Percentiles rank a stretch among this genome's conserved stretches.
These are phyloP conservation scores for Neurospora sp. DNA, from an alignment of 495 filamentous ascomycete species.

Conservation along the genomic window DNA sequence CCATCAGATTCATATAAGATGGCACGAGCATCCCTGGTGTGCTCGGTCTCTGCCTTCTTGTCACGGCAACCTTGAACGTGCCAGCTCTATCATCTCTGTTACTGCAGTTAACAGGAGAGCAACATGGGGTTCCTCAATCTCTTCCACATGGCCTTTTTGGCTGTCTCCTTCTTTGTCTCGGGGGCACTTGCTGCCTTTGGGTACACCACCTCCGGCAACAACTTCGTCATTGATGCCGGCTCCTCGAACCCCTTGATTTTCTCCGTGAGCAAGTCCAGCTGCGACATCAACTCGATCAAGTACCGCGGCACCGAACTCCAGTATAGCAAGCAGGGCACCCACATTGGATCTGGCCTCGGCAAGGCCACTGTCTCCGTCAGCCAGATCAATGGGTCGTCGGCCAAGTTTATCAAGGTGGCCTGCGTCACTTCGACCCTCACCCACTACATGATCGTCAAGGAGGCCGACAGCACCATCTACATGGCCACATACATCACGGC, in stretches of 20 bases:
- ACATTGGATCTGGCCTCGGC: conserved; percentile 53
- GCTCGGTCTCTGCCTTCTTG: background rate
- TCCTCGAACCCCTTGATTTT: conserved; percentile 45
- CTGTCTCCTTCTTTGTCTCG: conserved; percentile 24
- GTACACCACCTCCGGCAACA: conserved; percentile 30
- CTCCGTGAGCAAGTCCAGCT: conserved; percentile 45
- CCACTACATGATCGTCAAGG: conserved; percentile 53
- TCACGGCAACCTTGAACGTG: background rate
- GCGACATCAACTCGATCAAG: conserved; percentile 54
- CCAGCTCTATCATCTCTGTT: background rate
- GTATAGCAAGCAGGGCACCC: conserved; percentile 39
- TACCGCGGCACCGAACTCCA: conserved; percentile 50
- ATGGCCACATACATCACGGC: conserved; percentile 55
- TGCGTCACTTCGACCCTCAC: conserved; percentile 50
- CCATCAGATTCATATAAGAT: background rate
- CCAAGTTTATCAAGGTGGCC: conserved; percentile 51
- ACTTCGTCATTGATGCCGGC: conserved; percentile 45
- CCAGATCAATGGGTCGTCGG: conserved; percentile 18
- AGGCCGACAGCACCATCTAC: conserved; percentile 48
- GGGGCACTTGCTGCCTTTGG: conserved; percentile 30
- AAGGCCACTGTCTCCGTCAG: conserved; percentile 46
- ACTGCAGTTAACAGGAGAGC: background rate
- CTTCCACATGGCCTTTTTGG: conserved; percentile 16
- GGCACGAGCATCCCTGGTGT: background rate
- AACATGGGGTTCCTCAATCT: conserved; percentile 12